phyloP scores from a whole-genome alignment of 2,329 filamentous ascomycete species.

The Aspergillus melleus region DNA sequence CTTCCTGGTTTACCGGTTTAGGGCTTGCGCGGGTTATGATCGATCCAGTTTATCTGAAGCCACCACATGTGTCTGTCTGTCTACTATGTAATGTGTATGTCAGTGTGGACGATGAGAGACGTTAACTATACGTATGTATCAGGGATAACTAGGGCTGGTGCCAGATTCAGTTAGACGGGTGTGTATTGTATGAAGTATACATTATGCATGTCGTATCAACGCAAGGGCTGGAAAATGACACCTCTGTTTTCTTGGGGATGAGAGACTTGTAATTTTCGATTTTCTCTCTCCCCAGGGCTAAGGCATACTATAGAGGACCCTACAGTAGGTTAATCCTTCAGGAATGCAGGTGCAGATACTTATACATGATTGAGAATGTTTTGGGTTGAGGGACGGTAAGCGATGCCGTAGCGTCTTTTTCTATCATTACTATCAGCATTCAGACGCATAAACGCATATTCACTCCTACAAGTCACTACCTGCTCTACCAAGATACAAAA shows the following conservation, averaged over 20 bases:
- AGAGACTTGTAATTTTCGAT: background rate
- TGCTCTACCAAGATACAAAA: too few species aligned
- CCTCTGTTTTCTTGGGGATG: background rate
- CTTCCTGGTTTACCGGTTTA: background rate
- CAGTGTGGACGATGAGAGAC: background rate
- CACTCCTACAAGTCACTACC: too few species aligned
- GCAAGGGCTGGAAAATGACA: background rate
- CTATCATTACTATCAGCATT: too few species aligned
- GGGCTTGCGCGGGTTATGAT: background rate
- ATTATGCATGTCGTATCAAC: background rate
- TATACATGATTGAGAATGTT: background rate
- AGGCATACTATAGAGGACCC: conserved; percentile 4
- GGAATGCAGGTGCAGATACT: conserved; percentile 1
- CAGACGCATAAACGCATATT: too few species aligned
- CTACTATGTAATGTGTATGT: background rate
- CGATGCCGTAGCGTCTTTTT: too few species aligned
- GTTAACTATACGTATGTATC: background rate
- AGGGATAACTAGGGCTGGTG: background rate
- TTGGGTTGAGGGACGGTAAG: too few species aligned
- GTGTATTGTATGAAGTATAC: background rate
- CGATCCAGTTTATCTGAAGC: background rate
- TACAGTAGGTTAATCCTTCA: conserved; percentile 8
- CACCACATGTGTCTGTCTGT: background rate
- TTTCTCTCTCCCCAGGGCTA: background rate
- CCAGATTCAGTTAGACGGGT: background rate